Evolutionary conservation across 495 filamentous ascomycete species (phyloP).

Genomic region (Penicillium odoratum): DNA sequence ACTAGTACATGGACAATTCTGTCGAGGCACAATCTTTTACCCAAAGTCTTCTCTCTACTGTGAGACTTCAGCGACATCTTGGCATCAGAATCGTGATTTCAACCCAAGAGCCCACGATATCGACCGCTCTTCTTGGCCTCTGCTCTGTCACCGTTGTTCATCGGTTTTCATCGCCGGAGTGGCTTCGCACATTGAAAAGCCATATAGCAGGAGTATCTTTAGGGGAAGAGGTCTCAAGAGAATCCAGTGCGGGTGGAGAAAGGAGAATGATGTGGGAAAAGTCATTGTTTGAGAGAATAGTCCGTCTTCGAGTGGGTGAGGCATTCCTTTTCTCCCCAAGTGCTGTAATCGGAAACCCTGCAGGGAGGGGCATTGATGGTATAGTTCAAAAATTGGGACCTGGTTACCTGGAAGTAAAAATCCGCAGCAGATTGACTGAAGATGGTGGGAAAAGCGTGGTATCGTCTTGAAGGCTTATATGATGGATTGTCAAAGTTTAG

Average conservation of each 20-base stretch:
- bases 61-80: slow-evolving; percentile 72
- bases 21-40: slow-evolving; percentile 52
- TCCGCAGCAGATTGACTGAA: slow-evolving; percentile 2
- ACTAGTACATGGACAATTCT: slow-evolving; percentile 49
- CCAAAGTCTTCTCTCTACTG: slow-evolving; percentile 59
- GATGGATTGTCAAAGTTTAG: no score
- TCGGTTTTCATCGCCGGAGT: slow-evolving; percentile 69
- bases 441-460: slow-evolving; percentile 6
- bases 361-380: not conserved
- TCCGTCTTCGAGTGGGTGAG: slow-evolving; percentile 57
- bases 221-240: slow-evolving; percentile 5
- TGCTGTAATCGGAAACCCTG: slow-evolving; percentile 21
- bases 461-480: slow-evolving; percentile 1
- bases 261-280: not conserved
- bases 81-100: slow-evolving; percentile 66
- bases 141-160: slow-evolving; percentile 73
- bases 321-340: slow-evolving; percentile 64
- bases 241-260: no score
- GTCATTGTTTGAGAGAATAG: slow-evolving; percentile 57
- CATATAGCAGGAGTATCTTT: slow-evolving; percentile 56
- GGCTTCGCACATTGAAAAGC: slow-evolving; percentile 57
- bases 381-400: not conserved
- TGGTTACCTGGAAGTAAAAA: slow-evolving; percentile 2
- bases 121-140: slow-evolving; percentile 64
- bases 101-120: slow-evolving; percentile 79